phyloP scores from a whole-genome alignment of 768 basidiomycete species.

The Tephrocybe sp. region DNA sequence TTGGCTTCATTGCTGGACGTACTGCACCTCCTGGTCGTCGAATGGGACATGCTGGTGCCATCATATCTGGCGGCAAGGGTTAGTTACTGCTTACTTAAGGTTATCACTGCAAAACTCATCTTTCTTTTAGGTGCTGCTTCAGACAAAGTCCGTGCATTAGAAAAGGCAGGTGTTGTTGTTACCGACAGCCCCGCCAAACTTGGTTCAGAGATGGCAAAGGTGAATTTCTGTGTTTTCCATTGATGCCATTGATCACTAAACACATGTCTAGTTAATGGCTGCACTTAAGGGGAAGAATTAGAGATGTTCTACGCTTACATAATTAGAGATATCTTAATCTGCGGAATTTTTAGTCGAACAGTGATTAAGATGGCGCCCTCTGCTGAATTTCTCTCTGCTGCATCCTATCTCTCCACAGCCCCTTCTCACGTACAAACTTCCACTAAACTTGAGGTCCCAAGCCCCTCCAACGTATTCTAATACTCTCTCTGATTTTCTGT shows the following conservation, averaged over 20 bases:
- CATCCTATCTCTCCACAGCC: conserved; percentile 57
- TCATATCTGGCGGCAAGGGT: conserved; percentile 98
- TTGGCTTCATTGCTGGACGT: conserved; percentile 96
- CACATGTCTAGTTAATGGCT: conserved; percentile 66
- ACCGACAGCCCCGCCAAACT: conserved; percentile 96
- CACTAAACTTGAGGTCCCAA: conserved; percentile 72
- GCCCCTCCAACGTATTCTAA: conserved; percentile 21
- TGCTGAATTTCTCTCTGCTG: conserved; percentile 54
- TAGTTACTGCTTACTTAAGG: conserved; percentile 14
- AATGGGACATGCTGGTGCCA: conserved; percentile 98
- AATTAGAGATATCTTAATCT: conserved; percentile 17
- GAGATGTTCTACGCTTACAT: conserved; percentile 16
- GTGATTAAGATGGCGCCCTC: conserved; percentile 23
- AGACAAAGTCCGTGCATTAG: conserved; percentile 91
- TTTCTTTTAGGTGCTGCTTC: conserved; percentile 68
- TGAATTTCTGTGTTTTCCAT: conserved; percentile 25
- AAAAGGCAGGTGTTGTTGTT: conserved; percentile 90
- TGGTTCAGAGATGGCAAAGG: conserved; percentile 86
- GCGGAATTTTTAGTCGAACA: neutral
- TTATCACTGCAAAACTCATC: neutral
- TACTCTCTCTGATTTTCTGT: conserved; percentile 38
- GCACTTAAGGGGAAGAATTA: conserved; percentile 36
- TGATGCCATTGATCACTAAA: neutral
- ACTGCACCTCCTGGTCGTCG: conserved; percentile 97
- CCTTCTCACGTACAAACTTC: conserved; percentile 56